Conservation (phyloP, 148 eudicot genomes). For the Mesembryanthemum crystallinum region DNA sequence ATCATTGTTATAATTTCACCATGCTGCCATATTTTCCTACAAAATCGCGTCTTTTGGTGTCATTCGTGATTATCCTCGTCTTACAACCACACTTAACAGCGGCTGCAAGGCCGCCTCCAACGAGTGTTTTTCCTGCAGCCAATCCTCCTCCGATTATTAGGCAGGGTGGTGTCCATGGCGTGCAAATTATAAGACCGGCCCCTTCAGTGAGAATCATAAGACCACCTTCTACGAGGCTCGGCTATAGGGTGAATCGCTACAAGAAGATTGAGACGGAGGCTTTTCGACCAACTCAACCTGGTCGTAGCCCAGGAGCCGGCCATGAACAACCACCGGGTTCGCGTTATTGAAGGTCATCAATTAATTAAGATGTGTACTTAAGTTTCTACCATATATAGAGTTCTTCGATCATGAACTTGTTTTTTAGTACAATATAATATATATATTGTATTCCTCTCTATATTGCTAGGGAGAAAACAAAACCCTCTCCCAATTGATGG, state of each 20-base stretch:
- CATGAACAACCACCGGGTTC: constrained; percentile 45
- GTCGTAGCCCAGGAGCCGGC: constrained; percentile 56
- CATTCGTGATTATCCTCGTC: not conserved
- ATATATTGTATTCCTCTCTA: too few species aligned
- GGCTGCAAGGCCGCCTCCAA: constrained; percentile 22
- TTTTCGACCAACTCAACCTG: constrained; percentile 51
- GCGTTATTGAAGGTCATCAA: not conserved
- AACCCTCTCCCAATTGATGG: too few species aligned
- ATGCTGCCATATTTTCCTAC: not conserved
- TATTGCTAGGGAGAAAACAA: too few species aligned
- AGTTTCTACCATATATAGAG: too few species aligned
- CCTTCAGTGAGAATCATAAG: constrained; percentile 13
- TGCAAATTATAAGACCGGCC: not conserved
- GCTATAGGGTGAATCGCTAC: constrained; percentile 30
- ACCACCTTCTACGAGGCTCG: constrained; percentile 12
- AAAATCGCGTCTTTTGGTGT: not conserved
- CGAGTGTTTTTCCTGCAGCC: not conserved
- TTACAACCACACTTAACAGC: not conserved
- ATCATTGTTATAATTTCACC: not conserved
- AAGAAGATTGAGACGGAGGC: constrained; percentile 39
- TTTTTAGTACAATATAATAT: too few species aligned
- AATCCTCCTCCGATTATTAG: not conserved
- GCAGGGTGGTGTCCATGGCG: not conserved
- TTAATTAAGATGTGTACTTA: not conserved
- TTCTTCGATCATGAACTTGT: too few species aligned